phyloP scores from a whole-genome alignment of 441 rosid genomes.

The Pelargonium citronellum region DNA sequence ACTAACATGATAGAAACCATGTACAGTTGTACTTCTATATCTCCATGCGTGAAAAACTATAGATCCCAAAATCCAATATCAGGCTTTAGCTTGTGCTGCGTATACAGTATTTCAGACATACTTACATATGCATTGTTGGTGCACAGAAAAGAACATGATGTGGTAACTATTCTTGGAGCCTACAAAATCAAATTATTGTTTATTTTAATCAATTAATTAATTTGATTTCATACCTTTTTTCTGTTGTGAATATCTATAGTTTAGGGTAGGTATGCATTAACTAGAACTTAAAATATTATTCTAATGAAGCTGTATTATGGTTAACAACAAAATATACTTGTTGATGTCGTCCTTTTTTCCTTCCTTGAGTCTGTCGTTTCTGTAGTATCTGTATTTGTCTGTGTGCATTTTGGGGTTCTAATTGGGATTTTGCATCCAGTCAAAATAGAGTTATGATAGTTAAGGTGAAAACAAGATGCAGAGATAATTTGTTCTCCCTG shows the following conservation, averaged over 20 bases:
- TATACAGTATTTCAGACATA: background rate
- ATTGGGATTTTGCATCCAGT: background rate
- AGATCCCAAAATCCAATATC: background rate
- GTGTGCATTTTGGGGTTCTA: background rate
- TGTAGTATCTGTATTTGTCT: background rate
- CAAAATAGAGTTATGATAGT: background rate
- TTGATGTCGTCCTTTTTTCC: background rate
- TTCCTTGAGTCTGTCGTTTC: background rate
- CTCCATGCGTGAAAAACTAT: background rate
- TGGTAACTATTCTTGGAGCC: background rate
- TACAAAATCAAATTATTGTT: background rate
- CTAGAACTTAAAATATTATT: background rate
- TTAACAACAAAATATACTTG: background rate
- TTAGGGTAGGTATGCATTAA: background rate
- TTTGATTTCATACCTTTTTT: background rate
- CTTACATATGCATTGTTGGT: background rate
- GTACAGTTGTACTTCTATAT: conserved; percentile 1
- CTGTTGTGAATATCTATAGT: background rate
- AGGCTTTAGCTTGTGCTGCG: too few relatives aligned
- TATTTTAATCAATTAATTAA: background rate
- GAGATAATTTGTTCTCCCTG: background rate
- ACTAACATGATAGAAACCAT: background rate
- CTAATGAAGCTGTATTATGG: too few relatives aligned
- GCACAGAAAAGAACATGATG: background rate
- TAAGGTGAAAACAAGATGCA: background rate